Percentiles rank a stretch among this genome's conserved stretches.
Conservation (phyloP, 2,329 filamentous ascomycete genomes). For the Didymosphaeria variabile region DNA sequence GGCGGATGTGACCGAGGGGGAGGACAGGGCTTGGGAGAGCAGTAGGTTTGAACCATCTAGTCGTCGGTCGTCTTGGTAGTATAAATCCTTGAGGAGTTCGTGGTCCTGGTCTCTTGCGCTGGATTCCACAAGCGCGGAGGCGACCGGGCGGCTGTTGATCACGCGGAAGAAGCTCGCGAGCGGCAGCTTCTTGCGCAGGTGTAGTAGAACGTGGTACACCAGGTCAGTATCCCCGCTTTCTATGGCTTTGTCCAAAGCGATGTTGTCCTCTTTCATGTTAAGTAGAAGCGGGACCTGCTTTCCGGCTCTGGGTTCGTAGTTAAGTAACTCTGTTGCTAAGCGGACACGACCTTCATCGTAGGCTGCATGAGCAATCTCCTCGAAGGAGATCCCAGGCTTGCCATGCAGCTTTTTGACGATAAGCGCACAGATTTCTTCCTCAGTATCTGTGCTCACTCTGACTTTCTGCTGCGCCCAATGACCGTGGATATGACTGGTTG, state of each 20-base stretch:
- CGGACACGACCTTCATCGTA: slow-evolving; percentile 91
- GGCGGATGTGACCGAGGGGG: slow-evolving; percentile 73
- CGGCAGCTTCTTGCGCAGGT: slow-evolving; percentile 89
- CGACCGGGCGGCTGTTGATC: slow-evolving; percentile 84
- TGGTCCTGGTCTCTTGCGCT: slow-evolving; percentile 81
- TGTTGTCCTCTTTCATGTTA: slow-evolving; percentile 93
- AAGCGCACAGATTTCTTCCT: slow-evolving; percentile 84
- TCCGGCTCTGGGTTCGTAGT: slow-evolving; percentile 93
- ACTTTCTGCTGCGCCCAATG: slow-evolving; percentile 98
- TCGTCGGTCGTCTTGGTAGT: slow-evolving; percentile 94
- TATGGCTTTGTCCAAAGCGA: slow-evolving; percentile 95
- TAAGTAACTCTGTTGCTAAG: slow-evolving; percentile 89
- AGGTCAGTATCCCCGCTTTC: slow-evolving; percentile 95
- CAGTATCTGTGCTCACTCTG: slow-evolving; percentile 81
- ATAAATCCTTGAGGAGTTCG: slow-evolving; percentile 89
- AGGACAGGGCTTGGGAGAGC: slow-evolving; percentile 80
- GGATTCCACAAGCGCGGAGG: slow-evolving; percentile 88
- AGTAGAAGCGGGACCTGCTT: slow-evolving; percentile 93
- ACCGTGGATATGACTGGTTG: slow-evolving; percentile 90
- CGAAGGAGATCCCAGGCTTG: slow-evolving; percentile 93
- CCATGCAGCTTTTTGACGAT: slow-evolving; percentile 88
- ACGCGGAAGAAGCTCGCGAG: slow-evolving; percentile 91
- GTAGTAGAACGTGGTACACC: slow-evolving; percentile 85
- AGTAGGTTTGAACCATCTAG: slow-evolving; percentile 89
- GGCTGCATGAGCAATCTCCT: slow-evolving; percentile 89